These are phyloP conservation scores for Rhypophila decipiens DNA, from an alignment of 495 filamentous ascomycete species.

Conservation along the genomic window DNA sequence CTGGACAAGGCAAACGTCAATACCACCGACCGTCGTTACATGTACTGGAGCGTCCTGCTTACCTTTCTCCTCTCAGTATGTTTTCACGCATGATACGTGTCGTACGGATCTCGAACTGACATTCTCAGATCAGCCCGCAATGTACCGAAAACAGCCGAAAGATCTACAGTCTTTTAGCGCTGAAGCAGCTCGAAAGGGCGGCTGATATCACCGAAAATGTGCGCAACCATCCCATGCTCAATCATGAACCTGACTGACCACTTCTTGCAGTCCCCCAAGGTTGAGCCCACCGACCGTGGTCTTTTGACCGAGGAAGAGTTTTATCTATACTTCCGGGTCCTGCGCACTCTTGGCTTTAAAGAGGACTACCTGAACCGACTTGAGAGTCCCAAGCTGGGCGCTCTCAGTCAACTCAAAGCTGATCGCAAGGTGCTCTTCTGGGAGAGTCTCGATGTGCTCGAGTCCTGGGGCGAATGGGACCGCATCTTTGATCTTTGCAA, in stretches of 20 bases:
- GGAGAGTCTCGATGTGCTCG: conserved; percentile 19
- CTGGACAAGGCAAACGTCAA: conserved; percentile 35
- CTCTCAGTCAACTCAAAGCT: conserved; percentile 21
- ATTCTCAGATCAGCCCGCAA: conserved; percentile 25
- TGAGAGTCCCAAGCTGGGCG: conserved; percentile 21
- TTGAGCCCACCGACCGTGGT: conserved; percentile 19
- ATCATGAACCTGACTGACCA: conserved; percentile 2
- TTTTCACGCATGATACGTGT: not conserved
- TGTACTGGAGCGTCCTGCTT: conserved; percentile 39
- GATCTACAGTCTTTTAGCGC: conserved; percentile 34
- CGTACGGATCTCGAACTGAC: conserved; percentile 14
- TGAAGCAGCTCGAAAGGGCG: conserved; percentile 37
- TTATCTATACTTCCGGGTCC: conserved; percentile 26
- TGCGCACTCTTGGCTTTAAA: conserved; percentile 21
- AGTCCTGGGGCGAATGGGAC: conserved; percentile 27
- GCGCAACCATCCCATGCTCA: conserved; percentile 3
- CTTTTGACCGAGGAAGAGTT: conserved; percentile 30
- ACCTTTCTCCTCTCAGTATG: conserved; percentile 41
- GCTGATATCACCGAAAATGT: conserved; percentile 34
- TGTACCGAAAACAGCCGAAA: conserved; percentile 30
- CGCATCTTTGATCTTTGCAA: conserved; percentile 26
- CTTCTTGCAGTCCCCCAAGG: conserved; percentile 14
- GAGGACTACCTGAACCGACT: conserved; percentile 23
- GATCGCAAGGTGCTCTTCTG: conserved; percentile 28
- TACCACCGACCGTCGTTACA: conserved; percentile 28